Base-by-base conservation (phyloP, 805 yeast genomes). In the Clavispora phyllophila region DNA sequence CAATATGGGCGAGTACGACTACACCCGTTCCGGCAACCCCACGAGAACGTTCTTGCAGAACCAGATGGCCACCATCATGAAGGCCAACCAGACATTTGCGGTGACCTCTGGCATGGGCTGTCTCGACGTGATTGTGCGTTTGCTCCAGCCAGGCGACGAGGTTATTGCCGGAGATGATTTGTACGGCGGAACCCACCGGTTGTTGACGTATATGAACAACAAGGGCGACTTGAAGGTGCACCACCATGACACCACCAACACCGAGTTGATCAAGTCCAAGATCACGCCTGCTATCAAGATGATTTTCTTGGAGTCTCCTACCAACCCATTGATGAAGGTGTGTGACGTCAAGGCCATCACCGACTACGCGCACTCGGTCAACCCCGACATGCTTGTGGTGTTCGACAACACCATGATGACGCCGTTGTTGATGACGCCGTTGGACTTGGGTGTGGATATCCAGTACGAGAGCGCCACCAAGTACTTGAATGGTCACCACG, bases 371-470 rank as follows among this genome's bases (percentile, higher is more conserved):
- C 93, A 87, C 58, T 60, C 65, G 34, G 70, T 75, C 33, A 83
- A 75, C 57, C 88, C 95, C 14, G 74, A 81, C 29, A 73, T 84
- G 41, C 60, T 83, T 39, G 81, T 87, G 32, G 95, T 87, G 12
- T 90, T 90, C 48, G 97, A 90, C 66, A 90, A 91, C 72, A 91
- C 97, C 45, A 90, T 90, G 98, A 84, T 90, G 95, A 82, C 96
- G 23, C 97, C 97, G 10, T 64, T 90, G 47, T 73, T 83, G 56
- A 81, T 87, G 81, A 75, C 83, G 19, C 97, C 98, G 4, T 72
- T 90, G 50, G 87, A 86, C 53, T 76, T 85, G 51, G 95, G 93
- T 8, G 91, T 82, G 29, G 97, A 90, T 60, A 86, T 90, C 44
- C 96, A 87, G 44, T 91, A 90, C 62, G 98, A 90, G 61, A 82